Base-by-base conservation (phyloP, 2,329 filamentous ascomycete species). In the Sarocladiaceae sp. region DNA sequence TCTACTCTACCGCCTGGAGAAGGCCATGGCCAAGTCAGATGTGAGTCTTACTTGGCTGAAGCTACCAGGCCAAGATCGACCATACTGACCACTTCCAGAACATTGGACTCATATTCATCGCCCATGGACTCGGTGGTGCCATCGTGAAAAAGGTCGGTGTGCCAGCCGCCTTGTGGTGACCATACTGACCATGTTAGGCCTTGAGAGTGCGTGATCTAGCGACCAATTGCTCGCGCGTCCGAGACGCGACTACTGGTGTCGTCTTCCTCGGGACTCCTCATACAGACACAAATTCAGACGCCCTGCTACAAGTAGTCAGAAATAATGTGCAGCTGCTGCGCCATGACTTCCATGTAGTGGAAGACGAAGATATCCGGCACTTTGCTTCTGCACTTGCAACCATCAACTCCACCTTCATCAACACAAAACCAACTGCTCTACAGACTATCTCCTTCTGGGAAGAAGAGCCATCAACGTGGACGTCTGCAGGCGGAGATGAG, bases 231-330 rank as follows among this genome's bases (percentile, higher is more conserved):
- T 28, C 44, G 4, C 44, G 44, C n/a, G 28, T 48, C 11, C 8
- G 44, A 22, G 44, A 31, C 17, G 44, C 44, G 11, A 33, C 26
- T 10, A 48, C 44, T 1, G 58, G 59, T 4, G 39, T 62, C 5
- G 52, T 61, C 11, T 62, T 61, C 44, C 23, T 62, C 11, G 60
- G 58, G 18, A 62, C 60, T 2, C 56, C 60, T 6, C 60, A 62
- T 51, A 51, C 54, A 8, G 50, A 53, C 17, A 57, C 40, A 15
- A 55, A 59, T 31, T 59, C 59, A 0, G 57, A 59, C 4, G 58
- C 54, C 8, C 37, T 62, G 7, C 49, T 61, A 2, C 54, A 53
- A 10, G 53, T 59, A 11, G 55, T 62, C 17, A 57, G 53, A 11
- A 55, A 53, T 2, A 58, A 55, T 1, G 52, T 54, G 2, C 48